These are phyloP conservation scores for Drechslerella dactyloides DNA, from an alignment of 2,329 filamentous ascomycete genomes.

Conservation along the genomic window DNA sequence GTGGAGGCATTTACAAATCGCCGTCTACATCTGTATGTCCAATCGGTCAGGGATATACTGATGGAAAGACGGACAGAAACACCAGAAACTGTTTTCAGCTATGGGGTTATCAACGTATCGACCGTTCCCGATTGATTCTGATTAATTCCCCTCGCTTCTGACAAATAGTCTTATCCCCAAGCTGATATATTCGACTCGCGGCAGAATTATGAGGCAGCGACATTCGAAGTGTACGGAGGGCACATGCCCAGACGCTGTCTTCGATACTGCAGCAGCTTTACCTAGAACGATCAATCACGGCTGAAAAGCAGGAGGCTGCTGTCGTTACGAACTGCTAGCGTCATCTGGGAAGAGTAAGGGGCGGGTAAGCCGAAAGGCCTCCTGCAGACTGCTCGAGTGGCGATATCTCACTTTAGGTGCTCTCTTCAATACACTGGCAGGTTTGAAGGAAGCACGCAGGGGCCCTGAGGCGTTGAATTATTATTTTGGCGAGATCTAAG, in stretches of 20 bases:
- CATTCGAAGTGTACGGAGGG: too few species aligned
- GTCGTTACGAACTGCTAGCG: constrained; percentile 23
- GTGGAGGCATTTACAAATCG: constrained; percentile 17
- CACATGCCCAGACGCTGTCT: constrained; percentile 20
- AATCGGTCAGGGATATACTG: constrained; percentile 1
- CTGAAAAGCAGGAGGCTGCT: constrained; percentile 4
- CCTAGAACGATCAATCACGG: constrained; percentile 14
- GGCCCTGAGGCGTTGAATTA: constrained; percentile 17
- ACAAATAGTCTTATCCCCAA: constrained; percentile 11
- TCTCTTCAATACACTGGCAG: constrained; percentile 16
- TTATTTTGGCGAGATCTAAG: too few species aligned
- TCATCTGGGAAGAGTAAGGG: constrained; percentile 16
- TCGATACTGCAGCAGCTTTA: constrained; percentile 46
- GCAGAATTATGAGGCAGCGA: constrained; percentile 2
- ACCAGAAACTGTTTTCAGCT: neutral
- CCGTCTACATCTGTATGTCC: neutral
- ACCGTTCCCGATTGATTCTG: constrained; percentile 15
- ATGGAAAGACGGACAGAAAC: too few species aligned
- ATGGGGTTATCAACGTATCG: constrained; percentile 3
- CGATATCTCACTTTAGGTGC: neutral
- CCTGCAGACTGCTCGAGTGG: too few species aligned
- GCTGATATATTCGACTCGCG: neutral
- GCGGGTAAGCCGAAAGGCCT: constrained; percentile 36
- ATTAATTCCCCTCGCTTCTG: constrained; percentile 29
- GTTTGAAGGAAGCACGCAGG: constrained; percentile 34